These are phyloP conservation scores for Nicotiana tomentosiformis DNA, from an alignment of 257 asterid genomes.

Conservation along the genomic window DNA sequence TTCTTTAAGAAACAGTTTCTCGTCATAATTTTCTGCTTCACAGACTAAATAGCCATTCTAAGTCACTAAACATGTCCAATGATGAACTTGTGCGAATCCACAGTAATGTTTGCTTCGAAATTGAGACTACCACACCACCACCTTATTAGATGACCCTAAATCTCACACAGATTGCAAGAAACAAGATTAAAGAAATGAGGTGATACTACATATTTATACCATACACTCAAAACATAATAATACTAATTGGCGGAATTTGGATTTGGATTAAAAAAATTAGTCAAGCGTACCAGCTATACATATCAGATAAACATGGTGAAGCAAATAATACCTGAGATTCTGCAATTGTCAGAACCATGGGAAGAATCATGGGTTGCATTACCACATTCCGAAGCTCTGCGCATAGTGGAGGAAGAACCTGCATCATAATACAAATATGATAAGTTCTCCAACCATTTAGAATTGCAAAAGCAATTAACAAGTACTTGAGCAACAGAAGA, in stretches of 20 bases:
- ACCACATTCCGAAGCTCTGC: slow-evolving; percentile 98
- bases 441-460: slow-evolving; percentile 10
- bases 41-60: background rate
- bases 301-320: slow-evolving; percentile 17
- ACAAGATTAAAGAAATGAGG: background rate
- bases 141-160: background rate
- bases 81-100: background rate
- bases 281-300: background rate
- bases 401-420: slow-evolving; percentile 99
- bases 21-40: background rate
- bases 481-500: slow-evolving; percentile 2
- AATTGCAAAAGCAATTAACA: slow-evolving; percentile 17
- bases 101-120: background rate
- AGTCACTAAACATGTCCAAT: background rate
- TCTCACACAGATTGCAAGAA: background rate
- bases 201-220: background rate
- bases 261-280: background rate
- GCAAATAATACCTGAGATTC: slow-evolving; percentile 76
- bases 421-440: slow-evolving; percentile 17
- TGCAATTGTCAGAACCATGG: slow-evolving; percentile 98
- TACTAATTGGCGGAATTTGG: background rate
- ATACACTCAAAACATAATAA: background rate
- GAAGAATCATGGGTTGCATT: slow-evolving; percentile 98
- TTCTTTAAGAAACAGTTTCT: background rate
- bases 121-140: background rate